Base-by-base conservation (phyloP, 1,139 yeast species). In the Saccharomyces hybrid region DNA sequence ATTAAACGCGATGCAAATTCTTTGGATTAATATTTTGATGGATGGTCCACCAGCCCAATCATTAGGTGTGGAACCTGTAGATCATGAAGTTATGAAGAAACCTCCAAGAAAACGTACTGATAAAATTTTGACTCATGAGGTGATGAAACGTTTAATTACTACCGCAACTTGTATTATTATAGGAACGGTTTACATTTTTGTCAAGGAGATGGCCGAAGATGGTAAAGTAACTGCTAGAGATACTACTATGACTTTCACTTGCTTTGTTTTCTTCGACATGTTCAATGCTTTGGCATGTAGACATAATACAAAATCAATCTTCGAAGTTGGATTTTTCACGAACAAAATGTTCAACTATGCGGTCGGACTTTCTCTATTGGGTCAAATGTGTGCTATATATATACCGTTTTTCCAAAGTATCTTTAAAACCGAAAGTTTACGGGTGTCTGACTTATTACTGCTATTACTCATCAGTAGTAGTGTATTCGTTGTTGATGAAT, bases 41-140 rank as follows among this genome's bases (percentile, higher is more conserved):
- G 99, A 93, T 73, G 99, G 99, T 0, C 99, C 99, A 7, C 99
- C 99, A 3, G 99, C 99, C 0, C 99, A 93, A 72, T 88, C 96
- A 0, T 77, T 93, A 51, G 98, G 99, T 54, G 98, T 93, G 32
- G 99, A 93, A 73, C 96, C 97, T 1, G 98, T 91, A 27, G 98
- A 91, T 68, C 89, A 87, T 58, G 95, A 85, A 68, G 96, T 93
- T 46, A 91, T 93, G 98, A 81, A 79, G 59, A 87, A 87, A 67
- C 98, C 98, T 14, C 98, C 99, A 54, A 82, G 99, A 71, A 79
- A 83, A 55, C 83, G 97, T 68, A 78, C 80, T 54, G 97, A 90
- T 60, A 84, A 84, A 62, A 93, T 93, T 54, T 75, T 93, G 61
- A 89, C 97, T 4, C 67, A 69, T 14, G 75, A 78, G 14, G 83